Base-by-base conservation (phyloP, 257 asterid genomes). In the Nicotiana obtusifolia region DNA sequence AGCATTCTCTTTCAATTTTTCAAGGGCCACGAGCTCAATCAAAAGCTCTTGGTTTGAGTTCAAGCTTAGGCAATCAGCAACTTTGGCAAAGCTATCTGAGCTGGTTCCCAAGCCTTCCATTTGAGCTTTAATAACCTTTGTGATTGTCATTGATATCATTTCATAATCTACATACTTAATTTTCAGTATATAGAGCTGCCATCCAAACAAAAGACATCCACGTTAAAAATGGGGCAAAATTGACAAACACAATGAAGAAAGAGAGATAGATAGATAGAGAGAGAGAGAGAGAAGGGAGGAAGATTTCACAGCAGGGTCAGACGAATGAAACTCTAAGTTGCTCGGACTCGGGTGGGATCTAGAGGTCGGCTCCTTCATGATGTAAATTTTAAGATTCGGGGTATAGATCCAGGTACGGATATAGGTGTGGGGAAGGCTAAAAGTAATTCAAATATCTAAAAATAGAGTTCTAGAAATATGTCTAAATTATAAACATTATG, bases 21-120 rank as follows among this genome's bases (percentile, higher is more conserved):
- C 98, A 65, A 94, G 97, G 85, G 97, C 97, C 82, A 94, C 97
- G 75, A 91, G 92, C 90, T 94, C 98, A 77, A 94, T 86, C 71
- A 94, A 85, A 82, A 94, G 93, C 82, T 92, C 98, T 82, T 91
- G 91, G 83, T 91, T 94, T n/a, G 95, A 91, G 78, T 87, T 89
- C 85, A 94, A 89, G 87, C 89, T 88, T 90, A 94, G 82, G 86
- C 84, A 85, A 87, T 89, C 92, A 64, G 94, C 90, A 75, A 91
- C 83, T 79, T 88, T 84, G 31, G 92, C 90, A 83, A 91, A 84
- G 91, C 69, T 86, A 77, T 94, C 95, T 69, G 92, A 83, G 85
- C 89, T 89, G 81, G 87, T 95, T 83, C 90, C 94, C 81, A 91
- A 88, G 81, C 93, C 92, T 83, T 91, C 96, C 81, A 83, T 80